Evolutionary conservation across 805 yeast species (phyloP).

Genomic region (Clavispora santaluciae): DNA sequence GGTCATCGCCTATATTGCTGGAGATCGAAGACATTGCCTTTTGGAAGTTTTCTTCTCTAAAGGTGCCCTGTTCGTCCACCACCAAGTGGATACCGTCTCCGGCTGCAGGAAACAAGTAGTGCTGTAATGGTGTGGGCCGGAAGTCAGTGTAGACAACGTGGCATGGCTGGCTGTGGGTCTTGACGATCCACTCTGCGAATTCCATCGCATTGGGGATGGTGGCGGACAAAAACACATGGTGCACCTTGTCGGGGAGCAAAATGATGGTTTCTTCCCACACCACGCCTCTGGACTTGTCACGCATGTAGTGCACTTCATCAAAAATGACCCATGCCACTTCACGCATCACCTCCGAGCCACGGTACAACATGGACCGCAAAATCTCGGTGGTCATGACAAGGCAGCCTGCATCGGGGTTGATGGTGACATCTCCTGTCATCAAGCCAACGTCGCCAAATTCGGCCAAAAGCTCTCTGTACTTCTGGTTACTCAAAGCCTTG

Average conservation of each 20-base stretch:
- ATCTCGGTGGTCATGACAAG: constrained; percentile 98
- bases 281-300: constrained; percentile 97
- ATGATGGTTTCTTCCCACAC: constrained; percentile 99
- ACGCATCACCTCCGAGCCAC: constrained; percentile 97
- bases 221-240: constrained; percentile 89
- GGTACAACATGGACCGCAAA: constrained; percentile 90
- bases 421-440: constrained; percentile 99
- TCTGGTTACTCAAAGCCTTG: constrained; percentile 91
- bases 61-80: constrained; percentile 93
- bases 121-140: constrained; percentile 98
- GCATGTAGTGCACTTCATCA: constrained; percentile 98
- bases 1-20: constrained; percentile 80
- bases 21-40: constrained; percentile 95
- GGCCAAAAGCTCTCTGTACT: constrained; percentile 84
- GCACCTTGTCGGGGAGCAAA: constrained; percentile 91
- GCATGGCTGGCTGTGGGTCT: constrained; percentile 93
- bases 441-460: constrained; percentile 96
- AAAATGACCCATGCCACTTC: constrained; percentile 99
- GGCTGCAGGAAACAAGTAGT: constrained; percentile 95
- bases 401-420: constrained; percentile 97
- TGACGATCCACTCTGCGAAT: constrained; percentile 97
- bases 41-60: constrained; percentile 96
- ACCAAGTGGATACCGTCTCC: constrained; percentile 97
- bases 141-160: constrained; percentile 98
- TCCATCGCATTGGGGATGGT: constrained; percentile 98